A percentile compares a stretch with the other conserved stretches of the same genome.
Conservation (phyloP, 768 basidiomycete species). For the Pleurotus salmoneostramineus region DNA sequence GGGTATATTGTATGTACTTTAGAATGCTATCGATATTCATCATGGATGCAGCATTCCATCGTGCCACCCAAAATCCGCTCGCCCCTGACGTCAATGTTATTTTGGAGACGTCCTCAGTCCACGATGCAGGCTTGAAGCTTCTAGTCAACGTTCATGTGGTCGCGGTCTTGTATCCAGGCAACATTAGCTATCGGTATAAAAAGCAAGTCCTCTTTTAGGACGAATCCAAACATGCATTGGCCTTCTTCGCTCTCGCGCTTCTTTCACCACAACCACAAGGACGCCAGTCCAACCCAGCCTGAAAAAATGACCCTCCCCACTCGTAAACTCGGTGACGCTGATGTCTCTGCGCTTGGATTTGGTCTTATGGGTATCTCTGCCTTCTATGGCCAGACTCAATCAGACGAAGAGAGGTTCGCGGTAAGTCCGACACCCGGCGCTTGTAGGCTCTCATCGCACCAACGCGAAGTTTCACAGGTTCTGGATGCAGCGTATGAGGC, state of each 20-base stretch:
- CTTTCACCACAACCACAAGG: background rate
- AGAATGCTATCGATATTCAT: background rate
- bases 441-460: background rate
- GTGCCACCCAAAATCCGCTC: background rate
- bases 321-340: constrained; percentile 38
- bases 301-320: constrained; percentile 9
- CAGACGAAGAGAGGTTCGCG: constrained; percentile 61
- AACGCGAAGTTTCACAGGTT: constrained; percentile 18
- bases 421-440: constrained; percentile 21
- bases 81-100: background rate
- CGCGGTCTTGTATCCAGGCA: background rate
- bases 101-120: background rate
- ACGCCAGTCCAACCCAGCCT: background rate
- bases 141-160: background rate
- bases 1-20: background rate
- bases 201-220: background rate
- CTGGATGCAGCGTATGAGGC: constrained; percentile 36
- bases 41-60: background rate
- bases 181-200: background rate
- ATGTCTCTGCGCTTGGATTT: constrained; percentile 53
- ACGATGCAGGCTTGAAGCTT: background rate
- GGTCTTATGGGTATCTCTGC: constrained; percentile 57
- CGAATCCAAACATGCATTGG: no score
- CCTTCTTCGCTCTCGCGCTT: background rate
- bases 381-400: constrained; percentile 36